Percentiles rank a stretch among this genome's conserved stretches.
Conservation (phyloP, 129 eudicot species). For the Helianthus annuus region HanXRQr2.0-SUNRISE NC_035449.2:16821977-16822476, state of each 20-base stretch:
- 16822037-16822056: slow-evolving; percentile 10
- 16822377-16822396: not conserved
- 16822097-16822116: slow-evolving; percentile 96
- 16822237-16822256: not conserved
- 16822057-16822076: slow-evolving; percentile 68
- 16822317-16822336: slow-evolving; percentile 76
- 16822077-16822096: slow-evolving; percentile 98
- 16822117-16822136: slow-evolving; percentile 94
- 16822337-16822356: slow-evolving; percentile 85
- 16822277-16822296: slow-evolving; percentile 28
- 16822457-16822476: slow-evolving; percentile 92
- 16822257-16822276: slow-evolving; percentile 4
- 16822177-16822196: slow-evolving; percentile 65
- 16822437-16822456: slow-evolving; percentile 65
- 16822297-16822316: slow-evolving; percentile 75
- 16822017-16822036: slow-evolving; percentile 1
- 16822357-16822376: not conserved
- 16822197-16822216: slow-evolving; percentile 43
- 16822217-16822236: slow-evolving; percentile 65
- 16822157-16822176: slow-evolving; percentile 90
- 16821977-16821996: slow-evolving; percentile 3
- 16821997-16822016: not conserved
- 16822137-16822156: slow-evolving; percentile 99
- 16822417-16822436: slow-evolving; percentile 61
- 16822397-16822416: not conserved